Evolutionary conservation across 768 basidiomycete species (phyloP).

Genomic region (Suillus plorans): DNA sequence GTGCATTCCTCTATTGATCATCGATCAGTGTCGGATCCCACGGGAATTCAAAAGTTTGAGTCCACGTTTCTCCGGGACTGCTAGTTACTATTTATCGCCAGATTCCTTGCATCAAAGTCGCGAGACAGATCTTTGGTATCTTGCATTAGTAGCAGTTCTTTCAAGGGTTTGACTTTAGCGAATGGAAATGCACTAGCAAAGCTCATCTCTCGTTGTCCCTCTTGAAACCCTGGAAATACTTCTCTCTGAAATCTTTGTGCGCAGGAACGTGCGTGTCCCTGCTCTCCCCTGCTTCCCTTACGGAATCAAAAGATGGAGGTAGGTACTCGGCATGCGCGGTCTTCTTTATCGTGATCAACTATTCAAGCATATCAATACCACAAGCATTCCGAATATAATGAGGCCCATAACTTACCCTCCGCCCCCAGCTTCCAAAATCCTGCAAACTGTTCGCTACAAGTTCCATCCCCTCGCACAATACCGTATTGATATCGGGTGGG

Average conservation of each 20-base stretch:
- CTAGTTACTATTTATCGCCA: background rate
- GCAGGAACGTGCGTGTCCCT: slow-evolving; percentile 60
- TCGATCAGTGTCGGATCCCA: too few relatives aligned
- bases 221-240: slow-evolving; percentile 84
- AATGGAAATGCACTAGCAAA: background rate
- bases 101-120: background rate
- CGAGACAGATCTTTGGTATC: background rate
- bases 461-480: slow-evolving; percentile 86
- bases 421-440: slow-evolving; percentile 93
- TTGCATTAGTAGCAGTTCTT: background rate
- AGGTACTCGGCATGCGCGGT: slow-evolving; percentile 42
- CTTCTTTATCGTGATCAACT: slow-evolving; percentile 94
- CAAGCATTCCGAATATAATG: background rate
- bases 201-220: slow-evolving; percentile 28
- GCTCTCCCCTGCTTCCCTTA: slow-evolving; percentile 6
- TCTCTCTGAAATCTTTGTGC: slow-evolving; percentile 85
- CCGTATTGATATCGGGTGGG: slow-evolving; percentile 76
- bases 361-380: slow-evolving; percentile 8
- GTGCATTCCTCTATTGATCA: background rate
- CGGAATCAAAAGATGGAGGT: slow-evolving; percentile 54
- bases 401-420: slow-evolving; percentile 59
- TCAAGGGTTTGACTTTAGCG: background rate
- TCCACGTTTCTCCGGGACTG: background rate
- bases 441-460: slow-evolving; percentile 87
- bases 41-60: background rate